These are phyloP conservation scores for Tarenaya hassleriana DNA, from an alignment of 345 rosid genomes.

Conservation along the genomic window DNA sequence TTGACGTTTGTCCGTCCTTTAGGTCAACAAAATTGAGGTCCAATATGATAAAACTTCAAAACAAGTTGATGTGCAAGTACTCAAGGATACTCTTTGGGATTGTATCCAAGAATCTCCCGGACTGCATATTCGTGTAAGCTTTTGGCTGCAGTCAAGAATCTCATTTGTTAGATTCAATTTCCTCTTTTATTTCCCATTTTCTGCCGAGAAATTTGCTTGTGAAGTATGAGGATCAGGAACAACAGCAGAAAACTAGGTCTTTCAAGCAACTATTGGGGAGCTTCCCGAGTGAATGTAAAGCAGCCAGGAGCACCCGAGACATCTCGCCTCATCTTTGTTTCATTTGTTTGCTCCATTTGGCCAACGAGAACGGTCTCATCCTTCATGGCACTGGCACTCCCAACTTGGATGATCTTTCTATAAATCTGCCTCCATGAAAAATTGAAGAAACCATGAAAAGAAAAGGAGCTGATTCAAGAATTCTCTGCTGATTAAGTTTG, in stretches of 20 bases:
- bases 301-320: conserved; percentile 53
- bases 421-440: conserved; percentile 27
- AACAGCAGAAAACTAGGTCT: conserved; percentile 47
- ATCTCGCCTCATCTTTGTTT: conserved; percentile 92
- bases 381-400: conserved; percentile 48
- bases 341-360: conserved; percentile 85
- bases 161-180: conserved; percentile 2
- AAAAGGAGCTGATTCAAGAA: conserved; percentile 10
- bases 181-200: background rate
- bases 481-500: conserved; percentile 10
- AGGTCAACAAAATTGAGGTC: conserved; percentile 82
- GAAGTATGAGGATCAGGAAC: conserved; percentile 26
- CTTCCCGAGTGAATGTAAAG: conserved; percentile 70
- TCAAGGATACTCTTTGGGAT: conserved; percentile 84
- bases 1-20: conserved; percentile 11
- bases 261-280: conserved; percentile 60
- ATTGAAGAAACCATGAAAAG: conserved; percentile 5
- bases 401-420: conserved; percentile 60
- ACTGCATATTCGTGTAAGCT: conserved; percentile 39
- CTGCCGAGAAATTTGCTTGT: conserved; percentile 14
- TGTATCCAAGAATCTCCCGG: conserved; percentile 50
- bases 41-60: conserved; percentile 80
- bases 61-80: conserved; percentile 85
- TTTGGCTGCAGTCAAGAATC: background rate
- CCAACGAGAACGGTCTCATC: conserved; percentile 78